Base-by-base conservation (phyloP, 1,139 yeast species). In the Blastobotrys niveus region DNA sequence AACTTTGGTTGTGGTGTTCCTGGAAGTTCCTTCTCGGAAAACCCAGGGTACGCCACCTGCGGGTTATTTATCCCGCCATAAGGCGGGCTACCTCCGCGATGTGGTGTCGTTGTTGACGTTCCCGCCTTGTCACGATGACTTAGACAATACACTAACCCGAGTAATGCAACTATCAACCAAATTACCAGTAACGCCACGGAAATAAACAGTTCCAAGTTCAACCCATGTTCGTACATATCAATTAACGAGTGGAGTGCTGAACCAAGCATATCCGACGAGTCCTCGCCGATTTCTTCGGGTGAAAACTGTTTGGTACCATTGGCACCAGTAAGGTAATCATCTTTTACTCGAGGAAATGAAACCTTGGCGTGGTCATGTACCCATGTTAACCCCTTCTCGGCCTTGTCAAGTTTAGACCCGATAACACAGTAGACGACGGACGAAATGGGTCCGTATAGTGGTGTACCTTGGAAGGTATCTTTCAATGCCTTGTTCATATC, bases 331-430 rank as follows among this genome's bases (percentile, higher is more conserved):
- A 47, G 37, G 19, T 38, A 27, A 9, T 45, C 36, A 17, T 63
- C 60, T 44, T 68, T 62, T 8, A 78, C 62, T 27, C 70, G 56
- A 0, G 96, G 96, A 1, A 89, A 59, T 0, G 66, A 52, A 1
- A 89, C 65, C 14, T 76, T 68, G 2, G 89, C 72, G 52, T 84
- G 71, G 27, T 79, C 68, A 54, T 82, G 72, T 2, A 89, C 66
- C 97, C 97, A 91, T 1, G 80, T 73, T 43, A 89, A 62, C 0
- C 95, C 97, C 20, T 72, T 59, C 52, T 84, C 84, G 0, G 88
- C 67, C 27, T 73, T 71, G 3, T 71, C 69, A 5, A 89, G 61
- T 58, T 89, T 91, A 45, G 81, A 70, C 12, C 88, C 93, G 34
- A 91, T 68, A 1, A 85, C 77, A 65, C 98, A 91, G 41, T 80